A percentile compares a stretch with the other conserved stretches of the same genome.
Evolutionary conservation across 805 yeast species (phyloP).

Genomic region (Danielia oregonensis): DNA sequence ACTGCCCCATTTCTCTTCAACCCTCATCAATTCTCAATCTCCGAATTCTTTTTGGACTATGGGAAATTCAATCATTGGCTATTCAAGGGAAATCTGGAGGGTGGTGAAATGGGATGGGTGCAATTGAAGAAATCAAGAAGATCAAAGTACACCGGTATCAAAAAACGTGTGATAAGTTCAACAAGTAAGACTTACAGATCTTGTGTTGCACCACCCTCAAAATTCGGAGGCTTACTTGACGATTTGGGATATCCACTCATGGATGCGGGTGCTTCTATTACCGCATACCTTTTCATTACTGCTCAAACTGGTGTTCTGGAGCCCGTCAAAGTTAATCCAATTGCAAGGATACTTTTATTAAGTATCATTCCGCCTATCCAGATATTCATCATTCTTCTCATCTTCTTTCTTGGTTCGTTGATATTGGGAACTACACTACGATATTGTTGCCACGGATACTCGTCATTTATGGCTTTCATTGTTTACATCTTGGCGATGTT

Average conservation of each 20-base stretch:
- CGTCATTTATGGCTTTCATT: constrained; percentile 36
- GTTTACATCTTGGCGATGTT: constrained; percentile 37
- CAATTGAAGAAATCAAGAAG: constrained; percentile 44
- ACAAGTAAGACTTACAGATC: not conserved
- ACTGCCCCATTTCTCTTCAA: constrained; percentile 51
- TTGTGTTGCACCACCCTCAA: not conserved
- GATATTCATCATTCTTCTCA: constrained; percentile 19
- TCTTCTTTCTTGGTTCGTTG: constrained; percentile 34
- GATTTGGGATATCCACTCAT: constrained; percentile 18
- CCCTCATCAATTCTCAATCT: constrained; percentile 50
- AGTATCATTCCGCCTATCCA: constrained; percentile 45
- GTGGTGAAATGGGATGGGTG: constrained; percentile 73
- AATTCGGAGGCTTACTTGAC: constrained; percentile 13
- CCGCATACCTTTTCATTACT: constrained; percentile 78
- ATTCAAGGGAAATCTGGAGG: constrained; percentile 64
- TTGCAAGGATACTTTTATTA: constrained; percentile 57
- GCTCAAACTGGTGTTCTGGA: constrained; percentile 75
- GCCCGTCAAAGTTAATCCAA: constrained; percentile 41
- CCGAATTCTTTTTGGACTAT: constrained; percentile 47
- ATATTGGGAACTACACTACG: constrained; percentile 34
- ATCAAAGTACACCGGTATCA: constrained; percentile 24
- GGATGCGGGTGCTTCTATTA: constrained; percentile 27
- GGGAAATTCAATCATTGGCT: constrained; percentile 64
- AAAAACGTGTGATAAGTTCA: constrained; percentile 6
- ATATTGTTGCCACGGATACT: constrained; percentile 27